Conservation (phyloP, 2,329 filamentous ascomycete species). For the Diaporthe sp. region DNA sequence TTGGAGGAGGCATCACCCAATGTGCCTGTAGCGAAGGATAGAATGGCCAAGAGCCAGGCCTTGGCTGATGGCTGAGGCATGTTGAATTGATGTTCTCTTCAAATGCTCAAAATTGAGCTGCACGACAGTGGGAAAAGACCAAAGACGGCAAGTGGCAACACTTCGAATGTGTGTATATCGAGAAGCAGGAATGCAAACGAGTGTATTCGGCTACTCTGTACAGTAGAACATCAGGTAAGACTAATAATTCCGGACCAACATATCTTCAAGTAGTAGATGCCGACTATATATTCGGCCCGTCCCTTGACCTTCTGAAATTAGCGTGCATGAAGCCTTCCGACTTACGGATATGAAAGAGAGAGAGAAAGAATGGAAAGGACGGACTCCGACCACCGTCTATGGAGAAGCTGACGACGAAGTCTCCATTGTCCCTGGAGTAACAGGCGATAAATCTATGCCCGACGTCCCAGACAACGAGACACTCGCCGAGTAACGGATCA, state of each 20-base stretch:
- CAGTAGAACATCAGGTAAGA: neutral
- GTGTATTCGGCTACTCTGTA: neutral
- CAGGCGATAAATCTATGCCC: neutral
- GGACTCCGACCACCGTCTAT: neutral
- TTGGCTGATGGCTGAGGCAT: constrained; percentile 11
- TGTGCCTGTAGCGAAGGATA: constrained; percentile 5
- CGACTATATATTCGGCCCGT: neutral
- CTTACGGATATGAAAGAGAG: neutral
- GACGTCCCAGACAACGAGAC: neutral
- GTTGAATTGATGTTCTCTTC: neutral
- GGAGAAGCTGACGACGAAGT: neutral
- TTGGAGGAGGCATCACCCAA: constrained; percentile 3
- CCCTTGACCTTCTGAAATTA: neutral
- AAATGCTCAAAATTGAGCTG: too few species aligned
- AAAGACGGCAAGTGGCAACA: neutral
- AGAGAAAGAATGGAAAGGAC: neutral
- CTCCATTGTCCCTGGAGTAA: neutral
- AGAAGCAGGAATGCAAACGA: neutral
- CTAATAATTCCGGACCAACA: neutral
- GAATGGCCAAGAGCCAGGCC: constrained; percentile 7
- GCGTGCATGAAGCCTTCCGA: neutral
- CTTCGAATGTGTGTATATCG: neutral
- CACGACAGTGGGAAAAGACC: too few species aligned
- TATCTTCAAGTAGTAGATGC: neutral
- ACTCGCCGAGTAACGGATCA: constrained; percentile 9